phyloP scores from a whole-genome alignment of 2,329 filamentous ascomycete genomes.

The Colletotrichum sp. region DNA sequence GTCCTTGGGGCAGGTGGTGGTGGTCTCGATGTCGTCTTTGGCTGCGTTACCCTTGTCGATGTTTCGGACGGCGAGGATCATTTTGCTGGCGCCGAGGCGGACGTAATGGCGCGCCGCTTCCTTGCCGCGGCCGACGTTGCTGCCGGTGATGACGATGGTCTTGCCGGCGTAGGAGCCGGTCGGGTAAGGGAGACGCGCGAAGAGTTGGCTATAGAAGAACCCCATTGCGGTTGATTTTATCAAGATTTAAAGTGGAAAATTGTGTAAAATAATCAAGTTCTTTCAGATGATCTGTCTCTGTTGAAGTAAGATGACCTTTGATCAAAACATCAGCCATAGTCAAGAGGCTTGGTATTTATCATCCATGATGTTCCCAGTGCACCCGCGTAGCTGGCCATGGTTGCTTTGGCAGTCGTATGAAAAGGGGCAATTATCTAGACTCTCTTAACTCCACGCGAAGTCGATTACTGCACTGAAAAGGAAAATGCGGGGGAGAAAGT shows the following conservation, averaged over 20 bases:
- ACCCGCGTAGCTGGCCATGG: background rate
- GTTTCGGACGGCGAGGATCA: constrained; percentile 22
- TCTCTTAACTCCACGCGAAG: background rate
- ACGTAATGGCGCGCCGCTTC: constrained; percentile 35
- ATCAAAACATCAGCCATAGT: fast-evolving
- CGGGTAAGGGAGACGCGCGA: constrained; percentile 23
- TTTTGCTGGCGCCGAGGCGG: constrained; percentile 14
- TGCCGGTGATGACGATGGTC: constrained; percentile 37
- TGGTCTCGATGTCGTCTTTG: constrained; percentile 36
- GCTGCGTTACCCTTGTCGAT: constrained; percentile 30
- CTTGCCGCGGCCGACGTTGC: constrained; percentile 36
- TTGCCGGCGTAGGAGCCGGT: constrained; percentile 28
- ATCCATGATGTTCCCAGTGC: background rate
- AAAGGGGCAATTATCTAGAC: background rate
- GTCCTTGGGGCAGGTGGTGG: constrained; percentile 24
- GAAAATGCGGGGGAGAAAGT: background rate
- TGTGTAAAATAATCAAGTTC: background rate
- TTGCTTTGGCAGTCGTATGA: background rate
- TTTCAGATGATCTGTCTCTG: background rate
- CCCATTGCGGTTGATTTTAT: background rate
- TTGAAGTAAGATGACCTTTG: background rate
- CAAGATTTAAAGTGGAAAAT: background rate
- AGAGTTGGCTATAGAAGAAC: constrained; percentile 14
- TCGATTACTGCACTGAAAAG: background rate
- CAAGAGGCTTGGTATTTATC: background rate